Conservation (phyloP, 371 early-diverging fungal species). For the Apophysomyces variabilis region DNA sequence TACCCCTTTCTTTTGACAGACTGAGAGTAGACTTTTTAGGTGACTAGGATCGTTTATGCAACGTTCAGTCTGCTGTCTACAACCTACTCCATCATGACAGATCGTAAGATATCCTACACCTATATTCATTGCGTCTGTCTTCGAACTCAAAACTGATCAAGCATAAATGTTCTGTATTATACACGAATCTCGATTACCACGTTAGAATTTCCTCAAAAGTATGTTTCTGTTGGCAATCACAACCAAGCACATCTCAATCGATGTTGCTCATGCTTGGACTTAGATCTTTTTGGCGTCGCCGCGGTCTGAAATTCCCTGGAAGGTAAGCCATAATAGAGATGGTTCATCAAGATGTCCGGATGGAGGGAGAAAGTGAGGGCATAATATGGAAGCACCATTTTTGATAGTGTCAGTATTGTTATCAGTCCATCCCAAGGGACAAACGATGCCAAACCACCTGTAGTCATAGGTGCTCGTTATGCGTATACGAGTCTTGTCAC, state of each 20-base stretch:
- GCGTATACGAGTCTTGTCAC: slow-evolving; percentile 47
- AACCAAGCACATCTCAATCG: neutral
- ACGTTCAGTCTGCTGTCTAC: neutral
- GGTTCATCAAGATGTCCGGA: neutral
- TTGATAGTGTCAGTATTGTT: slow-evolving; percentile 40
- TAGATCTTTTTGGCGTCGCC: slow-evolving; percentile 56
- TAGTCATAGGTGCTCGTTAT: slow-evolving; percentile 50
- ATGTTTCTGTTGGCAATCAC: slow-evolving; percentile 1
- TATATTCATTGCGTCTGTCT: neutral
- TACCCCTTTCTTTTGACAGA: too few species aligned
- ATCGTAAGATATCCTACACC: neutral
- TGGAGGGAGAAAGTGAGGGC: slow-evolving; percentile 8
- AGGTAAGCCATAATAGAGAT: slow-evolving; percentile 35
- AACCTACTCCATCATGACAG: neutral
- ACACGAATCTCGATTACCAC: neutral
- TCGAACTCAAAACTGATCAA: neutral
- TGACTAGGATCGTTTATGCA: neutral
- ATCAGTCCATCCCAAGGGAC: slow-evolving; percentile 21
- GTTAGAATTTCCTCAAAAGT: slow-evolving; percentile 8
- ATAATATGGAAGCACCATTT: slow-evolving; percentile 9
- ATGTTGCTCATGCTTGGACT: slow-evolving; percentile 9
- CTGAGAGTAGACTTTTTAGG: neutral
- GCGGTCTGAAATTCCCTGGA: slow-evolving; percentile 49
- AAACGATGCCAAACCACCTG: slow-evolving; percentile 14
- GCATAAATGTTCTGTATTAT: neutral